Base-by-base conservation (phyloP, 2,329 filamentous ascomycete genomes). In the Paraphaeosphaeria sporulosa region DNA sequence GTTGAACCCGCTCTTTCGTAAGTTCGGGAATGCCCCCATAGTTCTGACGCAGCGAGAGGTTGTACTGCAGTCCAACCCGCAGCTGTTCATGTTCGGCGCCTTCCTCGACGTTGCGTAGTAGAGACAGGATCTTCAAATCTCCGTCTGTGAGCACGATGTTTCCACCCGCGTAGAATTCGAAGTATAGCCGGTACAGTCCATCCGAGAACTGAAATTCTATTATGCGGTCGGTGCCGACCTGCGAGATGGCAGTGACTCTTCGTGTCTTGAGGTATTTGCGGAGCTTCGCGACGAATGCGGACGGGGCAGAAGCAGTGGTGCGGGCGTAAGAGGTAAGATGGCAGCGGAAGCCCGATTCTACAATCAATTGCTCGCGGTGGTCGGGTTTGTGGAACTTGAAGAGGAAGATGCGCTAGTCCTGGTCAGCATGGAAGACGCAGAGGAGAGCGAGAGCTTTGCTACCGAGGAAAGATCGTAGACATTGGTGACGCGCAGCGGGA, bases 131-230 rank as follows among this genome's bases (percentile, higher is more conserved):
- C 64, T 90, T 95, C 55, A 94, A 82, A 25, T 96, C 89, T 53
- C 85, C 86, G 74, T 98, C 93, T 2, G 95, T 97, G 55, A 99
- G 84, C 62, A 99, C 92, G 62, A 99, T 90, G 75, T 99, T 99
- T 48, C 95, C 95, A 55, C 92, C 91, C 1, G 95, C 94, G 75
- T 97, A 99, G 81, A 99, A 99, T 79, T 99, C 95, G 30, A 99
- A 82, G 75, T 93, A 97, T 23, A 99, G 78, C 44, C 90, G 86
- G 75, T 96, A 97, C 68, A 89, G 85, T 12, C 95, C 95, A 82
- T 98, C 93, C 69, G 92, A 96, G 76, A 99, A 97, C 70, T 91
- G 86, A 56, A 99, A 88, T 76, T 98, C 93, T 55, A 99, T 89
- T 62, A 99, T 91, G 55, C 95, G 87, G 77, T 99, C 95, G 2